Base-by-base conservation (phyloP, 1,139 yeast species). In the Yamadazyma conglobata region DNA sequence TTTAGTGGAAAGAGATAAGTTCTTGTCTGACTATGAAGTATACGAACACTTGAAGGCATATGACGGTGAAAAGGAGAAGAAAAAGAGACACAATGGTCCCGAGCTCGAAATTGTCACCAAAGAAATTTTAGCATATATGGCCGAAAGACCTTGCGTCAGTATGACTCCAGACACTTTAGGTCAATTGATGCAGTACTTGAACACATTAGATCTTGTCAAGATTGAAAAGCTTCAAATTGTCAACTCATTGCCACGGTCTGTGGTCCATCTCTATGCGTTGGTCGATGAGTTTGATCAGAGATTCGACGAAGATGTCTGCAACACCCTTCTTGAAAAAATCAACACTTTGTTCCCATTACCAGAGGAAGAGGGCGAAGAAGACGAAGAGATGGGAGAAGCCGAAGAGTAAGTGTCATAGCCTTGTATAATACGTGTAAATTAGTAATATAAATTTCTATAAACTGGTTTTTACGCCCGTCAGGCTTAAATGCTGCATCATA, bases 201-300 rank as follows among this genome's bases (percentile, higher is more conserved):
- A 79, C 38, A 52, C 60, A 19, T 77, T 70, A 42, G 71, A 71
- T 19, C 63, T 91, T 39, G 88, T 84, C 56, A 84, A 86, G 54
- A 80, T 85, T 13, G 98, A 91, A 51, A 79, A 82, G 47, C 62
- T 91, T 24, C 96, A 89, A 56, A 75, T 91, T 21, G 71, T 88
- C 36, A 89, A 91, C 55, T 65, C 78, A 4, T 70, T 88, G 24
- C 97, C 97, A 1, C 64, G 81, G 28, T 76, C 88, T 3, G 60
- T 86, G 67, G 96, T 88, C 4, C 81, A 77, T 24, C 66, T 91
- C 34, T 87, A 78, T 54, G 70, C 91, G 0, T 64, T 89, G 24
- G 79, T 91, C 3, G 98, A 91, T 50, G 97, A 91, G 54, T 89
- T 96, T 54, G 97, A 89, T 44, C 79, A 75, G 43, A 66, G 97